A percentile compares a stretch with the other conserved stretches of the same genome.
phyloP scores from a whole-genome alignment of 1,284 basidiomycete genomes.

The Rhizopogon parksii region DNA sequence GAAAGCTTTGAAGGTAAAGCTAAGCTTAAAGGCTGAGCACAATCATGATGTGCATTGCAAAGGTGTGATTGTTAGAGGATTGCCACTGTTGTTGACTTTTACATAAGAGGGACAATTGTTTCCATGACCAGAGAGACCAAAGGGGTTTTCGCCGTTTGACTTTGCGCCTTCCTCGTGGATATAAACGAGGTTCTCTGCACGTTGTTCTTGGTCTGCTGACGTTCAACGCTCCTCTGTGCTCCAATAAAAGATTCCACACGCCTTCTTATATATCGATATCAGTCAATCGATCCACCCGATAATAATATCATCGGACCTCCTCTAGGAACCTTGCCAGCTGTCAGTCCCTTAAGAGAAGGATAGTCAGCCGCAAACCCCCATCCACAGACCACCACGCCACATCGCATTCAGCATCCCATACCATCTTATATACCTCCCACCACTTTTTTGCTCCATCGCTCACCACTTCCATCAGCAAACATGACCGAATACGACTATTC shows the following conservation, averaged over 20 bases:
- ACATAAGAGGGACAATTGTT: background rate
- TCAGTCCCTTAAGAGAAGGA: too few species aligned
- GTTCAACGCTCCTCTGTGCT: background rate
- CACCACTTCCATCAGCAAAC: background rate
- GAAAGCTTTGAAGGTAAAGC: too few species aligned
- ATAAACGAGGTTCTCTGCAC: background rate
- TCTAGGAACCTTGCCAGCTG: too few species aligned
- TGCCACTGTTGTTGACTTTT: background rate
- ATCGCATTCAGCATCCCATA: background rate
- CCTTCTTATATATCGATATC: background rate
- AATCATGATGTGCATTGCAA: too few species aligned
- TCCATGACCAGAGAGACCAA: too few species aligned
- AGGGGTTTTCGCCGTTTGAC: too few species aligned
- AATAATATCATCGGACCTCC: background rate
- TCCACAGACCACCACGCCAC: background rate
- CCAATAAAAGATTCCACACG: background rate
- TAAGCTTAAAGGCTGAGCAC: too few species aligned
- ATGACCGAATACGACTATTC: slow-evolving; percentile 57
- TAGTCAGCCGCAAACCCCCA: too few species aligned
- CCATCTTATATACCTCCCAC: background rate
- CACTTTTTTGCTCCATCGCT: background rate
- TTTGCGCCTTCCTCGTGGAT: background rate
- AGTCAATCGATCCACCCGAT: background rate
- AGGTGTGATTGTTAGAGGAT: too few species aligned
- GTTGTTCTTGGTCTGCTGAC: background rate